A percentile compares a stretch with the other conserved stretches of the same genome.
Conservation (phyloP, 1,284 basidiomycete genomes). For the Xerocomus amazonicus region DNA sequence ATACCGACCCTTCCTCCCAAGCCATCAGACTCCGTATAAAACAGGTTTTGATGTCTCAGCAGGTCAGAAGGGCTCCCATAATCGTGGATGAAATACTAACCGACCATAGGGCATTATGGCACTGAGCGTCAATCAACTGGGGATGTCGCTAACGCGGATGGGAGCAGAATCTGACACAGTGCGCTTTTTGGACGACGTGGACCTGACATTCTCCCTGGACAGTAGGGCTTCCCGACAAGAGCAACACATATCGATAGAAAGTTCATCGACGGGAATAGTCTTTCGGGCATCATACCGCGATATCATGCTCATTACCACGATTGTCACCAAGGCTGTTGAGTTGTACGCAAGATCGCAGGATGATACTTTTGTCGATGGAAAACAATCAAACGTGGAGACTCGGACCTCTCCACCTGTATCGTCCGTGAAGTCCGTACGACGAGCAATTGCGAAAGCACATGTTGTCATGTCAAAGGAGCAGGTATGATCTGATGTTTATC, state of each 20-base stretch:
- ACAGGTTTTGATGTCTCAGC: constrained; percentile 89
- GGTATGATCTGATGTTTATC: constrained; percentile 37
- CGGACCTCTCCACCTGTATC: constrained; percentile 4
- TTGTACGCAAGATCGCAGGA: constrained; percentile 40
- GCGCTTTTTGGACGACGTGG: constrained; percentile 91
- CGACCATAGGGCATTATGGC: constrained; percentile 72
- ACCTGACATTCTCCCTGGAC: constrained; percentile 86
- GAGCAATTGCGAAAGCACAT: constrained; percentile 49
- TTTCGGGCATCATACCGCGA: constrained; percentile 93
- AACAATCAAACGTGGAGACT: constrained; percentile 8
- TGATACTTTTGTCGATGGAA: not conserved
- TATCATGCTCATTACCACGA: constrained; percentile 85
- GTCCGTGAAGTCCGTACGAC: constrained; percentile 22
- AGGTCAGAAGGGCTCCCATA: constrained; percentile 45
- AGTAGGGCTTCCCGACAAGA: constrained; percentile 71
- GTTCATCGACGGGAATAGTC: constrained; percentile 80
- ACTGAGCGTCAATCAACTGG: constrained; percentile 78
- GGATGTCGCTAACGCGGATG: constrained; percentile 95
- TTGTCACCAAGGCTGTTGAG: constrained; percentile 85
- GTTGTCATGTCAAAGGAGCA: constrained; percentile 80
- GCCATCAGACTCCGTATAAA: constrained; percentile 85
- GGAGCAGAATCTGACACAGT: constrained; percentile 80
- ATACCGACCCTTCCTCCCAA: constrained; percentile 76
- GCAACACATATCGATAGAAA: constrained; percentile 82
- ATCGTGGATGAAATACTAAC: constrained; percentile 11